A percentile compares a stretch with the other conserved stretches of the same genome.
phyloP scores from a whole-genome alignment of 2,329 filamentous ascomycete species.

The Aplosporella prunicola region DNA sequence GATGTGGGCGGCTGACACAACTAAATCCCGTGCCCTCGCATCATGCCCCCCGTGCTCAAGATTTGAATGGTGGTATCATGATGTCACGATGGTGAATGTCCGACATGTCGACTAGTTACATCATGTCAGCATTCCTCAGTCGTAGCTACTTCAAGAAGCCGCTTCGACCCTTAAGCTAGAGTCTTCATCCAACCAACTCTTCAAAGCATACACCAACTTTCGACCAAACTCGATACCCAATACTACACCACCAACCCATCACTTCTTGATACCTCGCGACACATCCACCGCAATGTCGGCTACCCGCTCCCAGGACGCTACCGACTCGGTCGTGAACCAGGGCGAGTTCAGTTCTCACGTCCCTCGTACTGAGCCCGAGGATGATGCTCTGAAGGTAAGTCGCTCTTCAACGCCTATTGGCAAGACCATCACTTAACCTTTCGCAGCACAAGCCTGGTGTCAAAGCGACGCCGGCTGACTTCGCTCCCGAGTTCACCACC shows the following conservation, averaged over 20 bases:
- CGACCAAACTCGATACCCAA: neutral
- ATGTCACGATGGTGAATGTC: too few relatives aligned
- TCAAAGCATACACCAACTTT: too few relatives aligned
- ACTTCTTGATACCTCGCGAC: neutral
- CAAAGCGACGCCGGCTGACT: constrained; percentile 50
- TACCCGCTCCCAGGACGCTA: constrained; percentile 41
- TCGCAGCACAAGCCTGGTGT: constrained; percentile 54
- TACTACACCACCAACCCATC: neutral
- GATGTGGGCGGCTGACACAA: too few relatives aligned
- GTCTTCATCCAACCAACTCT: too few relatives aligned
- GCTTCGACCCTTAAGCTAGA: too few relatives aligned
- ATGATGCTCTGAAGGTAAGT: constrained; percentile 48
- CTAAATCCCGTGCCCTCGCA: too few relatives aligned
- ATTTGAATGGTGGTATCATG: too few relatives aligned
- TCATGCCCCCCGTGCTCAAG: too few relatives aligned
- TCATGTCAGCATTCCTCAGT: too few relatives aligned
- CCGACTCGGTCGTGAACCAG: constrained; percentile 32
- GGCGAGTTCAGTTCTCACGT: constrained; percentile 48
- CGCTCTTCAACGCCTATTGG: neutral
- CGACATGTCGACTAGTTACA: too few relatives aligned
- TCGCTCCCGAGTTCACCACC: constrained; percentile 53
- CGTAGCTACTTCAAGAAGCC: too few relatives aligned
- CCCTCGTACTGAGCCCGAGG: constrained; percentile 44
- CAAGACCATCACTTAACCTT: neutral
- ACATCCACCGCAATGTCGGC: constrained; percentile 30